Evolutionary conservation across 495 filamentous ascomycete genomes (phyloP), one percentile per base, ranked within the genome.

Genomic region (Tuber aestivum): DNA sequence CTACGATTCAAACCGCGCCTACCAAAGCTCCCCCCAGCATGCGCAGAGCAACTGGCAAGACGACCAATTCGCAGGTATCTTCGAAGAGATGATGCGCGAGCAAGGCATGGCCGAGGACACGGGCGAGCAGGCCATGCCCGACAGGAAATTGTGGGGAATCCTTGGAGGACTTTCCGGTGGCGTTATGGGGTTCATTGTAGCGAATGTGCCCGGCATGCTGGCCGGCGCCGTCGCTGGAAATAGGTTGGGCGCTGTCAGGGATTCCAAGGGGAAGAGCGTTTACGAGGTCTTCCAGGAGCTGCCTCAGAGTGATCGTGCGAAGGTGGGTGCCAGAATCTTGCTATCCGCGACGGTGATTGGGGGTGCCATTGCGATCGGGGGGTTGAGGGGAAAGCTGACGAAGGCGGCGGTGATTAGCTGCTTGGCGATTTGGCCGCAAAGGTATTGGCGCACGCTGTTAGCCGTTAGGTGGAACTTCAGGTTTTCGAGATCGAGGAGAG

Each of bases 41-140:
- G 44, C 74, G 6, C 82, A 82, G 27, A 72, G 70, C 3, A 72
- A 82, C 69, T 74, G 79, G 77, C 80, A 90, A 78, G 87, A 90
- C 69, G 89, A 90, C 76, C 95, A 98, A 84, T 99, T 98, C 83
- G 93, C 91, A 32, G 88, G 89, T 76, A 92, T 94, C 3, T 99
- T 99, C 82, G 96, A 99, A 87, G 95, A 99, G 87, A 99, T 99
- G 95, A 85, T 98, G 84, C 89, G 92, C 45, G 95, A 99, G 79
- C 92, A 97, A 83, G 95, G 95, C 0, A 87, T 98, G 84, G 91
- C 91, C 0, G 90, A 90, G 74, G 87, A 88, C 32, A 83, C 80
- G 10, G 85, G 80, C 61, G 84, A 86, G 27, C 81, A 84, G 21
- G 83, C 77, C 27, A 74, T 83, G 4, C 79, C 82, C 3, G 94